phyloP scores from a whole-genome alignment of 208 protist genomes.

The Leishmania braziliensis region DNA sequence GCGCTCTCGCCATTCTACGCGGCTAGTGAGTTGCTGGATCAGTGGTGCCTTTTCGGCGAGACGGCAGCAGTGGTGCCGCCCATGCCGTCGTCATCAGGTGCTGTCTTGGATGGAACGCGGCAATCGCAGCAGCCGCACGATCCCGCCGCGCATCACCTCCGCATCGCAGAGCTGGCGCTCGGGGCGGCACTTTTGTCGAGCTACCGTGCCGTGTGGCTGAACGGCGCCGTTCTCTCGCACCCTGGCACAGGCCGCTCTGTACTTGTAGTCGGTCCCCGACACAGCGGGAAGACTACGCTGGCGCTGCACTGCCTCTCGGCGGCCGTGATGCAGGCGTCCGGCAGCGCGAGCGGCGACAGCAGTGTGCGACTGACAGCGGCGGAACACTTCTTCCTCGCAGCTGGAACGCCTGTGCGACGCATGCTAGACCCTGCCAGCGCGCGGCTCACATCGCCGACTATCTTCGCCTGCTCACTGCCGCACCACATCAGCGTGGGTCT shows the following conservation, averaged over 20 bases:
- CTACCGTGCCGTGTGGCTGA: conserved; percentile 56
- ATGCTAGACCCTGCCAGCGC: conserved; percentile 11
- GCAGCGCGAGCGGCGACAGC: background rate
- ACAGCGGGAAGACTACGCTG: conserved; percentile 75
- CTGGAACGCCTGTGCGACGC: conserved; percentile 24
- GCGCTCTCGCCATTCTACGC: conserved; percentile 72
- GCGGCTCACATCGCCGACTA: background rate
- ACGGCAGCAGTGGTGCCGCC: conserved; percentile 13
- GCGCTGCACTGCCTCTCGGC: conserved; percentile 68
- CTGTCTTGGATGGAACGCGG: background rate
- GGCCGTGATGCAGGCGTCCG: background rate
- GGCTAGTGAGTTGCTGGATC: conserved; percentile 50
- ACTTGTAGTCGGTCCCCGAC: conserved; percentile 52
- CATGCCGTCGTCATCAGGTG: background rate
- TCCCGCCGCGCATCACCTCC: conserved; percentile 30
- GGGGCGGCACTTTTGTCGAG: conserved; percentile 40
- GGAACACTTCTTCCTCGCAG: conserved; percentile 56
- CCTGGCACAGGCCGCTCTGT: conserved; percentile 39
- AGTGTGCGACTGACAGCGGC: conserved; percentile 47
- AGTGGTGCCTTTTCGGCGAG: conserved; percentile 75
- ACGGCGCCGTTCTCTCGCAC: conserved; percentile 58
- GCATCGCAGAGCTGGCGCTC: conserved; percentile 44
- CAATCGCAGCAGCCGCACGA: conserved; percentile 7
- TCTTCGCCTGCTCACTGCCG: conserved; percentile 39
- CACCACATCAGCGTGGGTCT: conserved; percentile 47